Evolutionary conservation across 768 basidiomycete species (phyloP).

Genomic region (Collybiopsis confluens): DNA sequence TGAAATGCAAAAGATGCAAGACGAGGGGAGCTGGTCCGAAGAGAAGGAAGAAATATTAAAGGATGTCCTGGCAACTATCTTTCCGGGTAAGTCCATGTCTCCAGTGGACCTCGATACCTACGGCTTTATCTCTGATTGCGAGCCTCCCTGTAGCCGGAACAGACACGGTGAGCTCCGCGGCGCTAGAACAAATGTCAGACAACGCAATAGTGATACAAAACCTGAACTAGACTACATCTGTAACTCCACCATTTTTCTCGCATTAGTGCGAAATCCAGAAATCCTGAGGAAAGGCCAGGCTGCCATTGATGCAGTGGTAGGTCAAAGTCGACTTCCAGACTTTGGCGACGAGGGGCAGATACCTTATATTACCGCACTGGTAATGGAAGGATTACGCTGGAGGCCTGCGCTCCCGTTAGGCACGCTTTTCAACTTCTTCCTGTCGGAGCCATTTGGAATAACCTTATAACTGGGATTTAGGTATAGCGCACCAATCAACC

Average conservation of each 20-base stretch:
- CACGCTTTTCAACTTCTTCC: conserved; percentile 7
- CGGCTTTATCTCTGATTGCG: neutral
- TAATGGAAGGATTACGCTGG: conserved; percentile 11
- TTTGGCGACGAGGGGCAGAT: conserved; percentile 4
- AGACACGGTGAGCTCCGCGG: conserved; percentile 6
- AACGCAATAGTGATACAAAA: neutral
- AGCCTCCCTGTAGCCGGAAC: conserved; percentile 3
- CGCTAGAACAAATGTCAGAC: neutral
- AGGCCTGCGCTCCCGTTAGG: conserved; percentile 7
- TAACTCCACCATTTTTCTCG: neutral
- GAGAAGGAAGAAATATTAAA: conserved; percentile 5
- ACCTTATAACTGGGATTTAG: no score
- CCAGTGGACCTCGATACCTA: neutral
- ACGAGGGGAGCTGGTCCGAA: conserved; percentile 1
- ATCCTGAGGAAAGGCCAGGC: conserved; percentile 13
- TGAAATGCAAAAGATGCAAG: neutral
- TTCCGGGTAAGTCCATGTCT: neutral
- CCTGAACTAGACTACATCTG: neutral
- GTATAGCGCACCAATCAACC: neutral
- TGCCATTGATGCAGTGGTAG: conserved; percentile 18
- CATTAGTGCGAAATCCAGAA: conserved; percentile 7
- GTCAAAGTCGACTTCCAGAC: conserved; percentile 1
- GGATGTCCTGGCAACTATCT: neutral
- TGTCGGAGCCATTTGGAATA: no score
- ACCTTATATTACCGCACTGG: conserved; percentile 12